phyloP scores from a whole-genome alignment of 2,329 filamentous ascomycete genomes.

The Sporothrix globosa region DNA sequence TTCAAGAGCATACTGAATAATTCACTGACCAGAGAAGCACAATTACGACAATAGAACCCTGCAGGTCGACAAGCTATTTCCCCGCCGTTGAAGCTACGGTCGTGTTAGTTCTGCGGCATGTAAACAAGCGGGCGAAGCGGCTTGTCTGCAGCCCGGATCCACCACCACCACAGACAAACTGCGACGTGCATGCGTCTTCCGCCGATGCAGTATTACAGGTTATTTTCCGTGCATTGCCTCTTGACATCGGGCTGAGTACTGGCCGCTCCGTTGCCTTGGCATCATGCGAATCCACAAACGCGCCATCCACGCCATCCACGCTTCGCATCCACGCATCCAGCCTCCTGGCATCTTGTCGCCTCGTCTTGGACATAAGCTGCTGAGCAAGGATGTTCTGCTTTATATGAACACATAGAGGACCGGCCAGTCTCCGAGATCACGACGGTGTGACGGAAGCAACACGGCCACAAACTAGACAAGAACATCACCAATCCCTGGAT shows the following conservation, averaged over 20 bases:
- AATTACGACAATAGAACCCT: not conserved
- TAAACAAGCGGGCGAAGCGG: constrained; percentile 16
- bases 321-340: constrained; percentile 19
- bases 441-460: not conserved
- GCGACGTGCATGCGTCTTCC: not conserved
- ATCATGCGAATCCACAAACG: constrained; percentile 22
- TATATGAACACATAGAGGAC: constrained; percentile 12
- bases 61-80: not conserved
- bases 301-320: constrained; percentile 16
- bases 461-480: not conserved
- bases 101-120: constrained; percentile 23
- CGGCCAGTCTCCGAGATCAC: constrained; percentile 20
- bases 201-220: not conserved
- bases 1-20: too few species aligned
- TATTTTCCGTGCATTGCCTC: not conserved
- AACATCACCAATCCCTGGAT: not conserved
- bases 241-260: not conserved
- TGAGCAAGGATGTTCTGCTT: constrained; percentile 11
- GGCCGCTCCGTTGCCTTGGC: not conserved
- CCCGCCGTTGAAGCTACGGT: too few species aligned
- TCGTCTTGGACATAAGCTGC: not conserved
- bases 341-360: not conserved
- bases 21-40: too few species aligned
- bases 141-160: constrained; percentile 12
- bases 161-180: not conserved